phyloP scores from a whole-genome alignment of 164 flowering plant species.

The Piper betle region DNA sequence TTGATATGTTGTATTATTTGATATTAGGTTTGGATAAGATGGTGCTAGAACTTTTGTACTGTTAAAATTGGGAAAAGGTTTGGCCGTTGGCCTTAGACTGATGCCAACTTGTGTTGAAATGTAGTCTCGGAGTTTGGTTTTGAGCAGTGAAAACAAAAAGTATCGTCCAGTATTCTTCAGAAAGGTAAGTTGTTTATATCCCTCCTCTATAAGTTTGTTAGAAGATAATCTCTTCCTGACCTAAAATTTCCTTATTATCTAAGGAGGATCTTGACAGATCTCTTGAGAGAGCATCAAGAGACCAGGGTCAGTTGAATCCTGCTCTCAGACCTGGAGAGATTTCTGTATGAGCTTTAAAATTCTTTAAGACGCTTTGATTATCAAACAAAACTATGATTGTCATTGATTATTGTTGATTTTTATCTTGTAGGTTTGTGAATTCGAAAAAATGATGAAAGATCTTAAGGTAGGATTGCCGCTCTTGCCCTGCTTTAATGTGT shows the following conservation, averaged over 20 bases:
- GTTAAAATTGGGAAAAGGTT: no score
- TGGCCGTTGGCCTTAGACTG: no score
- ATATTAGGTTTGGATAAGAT: no score
- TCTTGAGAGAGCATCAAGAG: slow-evolving; percentile 44
- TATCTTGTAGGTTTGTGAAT: slow-evolving; percentile 45
- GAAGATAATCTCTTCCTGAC: not conserved
- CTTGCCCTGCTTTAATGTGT: not conserved
- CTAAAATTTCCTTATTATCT: not conserved
- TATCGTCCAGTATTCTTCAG: slow-evolving; percentile 85
- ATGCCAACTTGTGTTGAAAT: no score
- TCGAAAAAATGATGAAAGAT: slow-evolving; percentile 70
- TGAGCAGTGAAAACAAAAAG: slow-evolving; percentile 49
- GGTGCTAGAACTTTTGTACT: no score
- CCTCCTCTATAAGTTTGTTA: no score
- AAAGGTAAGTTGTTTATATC: no score
- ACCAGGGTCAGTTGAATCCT: slow-evolving; percentile 54
- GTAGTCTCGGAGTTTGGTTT: slow-evolving; percentile 72
- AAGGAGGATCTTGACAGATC: slow-evolving; percentile 88
- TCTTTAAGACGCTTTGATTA: not conserved
- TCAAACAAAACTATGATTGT: not conserved
- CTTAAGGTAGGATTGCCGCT: slow-evolving; percentile 46
- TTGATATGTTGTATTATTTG: no score
- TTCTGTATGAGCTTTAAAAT: slow-evolving; percentile 29
- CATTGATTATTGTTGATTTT: not conserved
- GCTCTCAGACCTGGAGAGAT: slow-evolving; percentile 52